Percentiles rank a stretch among this genome's conserved stretches.
These are phyloP conservation scores for Fusarium agapanthi DNA, from an alignment of 2,329 filamentous ascomycete species.

Conservation along the genomic window DNA sequence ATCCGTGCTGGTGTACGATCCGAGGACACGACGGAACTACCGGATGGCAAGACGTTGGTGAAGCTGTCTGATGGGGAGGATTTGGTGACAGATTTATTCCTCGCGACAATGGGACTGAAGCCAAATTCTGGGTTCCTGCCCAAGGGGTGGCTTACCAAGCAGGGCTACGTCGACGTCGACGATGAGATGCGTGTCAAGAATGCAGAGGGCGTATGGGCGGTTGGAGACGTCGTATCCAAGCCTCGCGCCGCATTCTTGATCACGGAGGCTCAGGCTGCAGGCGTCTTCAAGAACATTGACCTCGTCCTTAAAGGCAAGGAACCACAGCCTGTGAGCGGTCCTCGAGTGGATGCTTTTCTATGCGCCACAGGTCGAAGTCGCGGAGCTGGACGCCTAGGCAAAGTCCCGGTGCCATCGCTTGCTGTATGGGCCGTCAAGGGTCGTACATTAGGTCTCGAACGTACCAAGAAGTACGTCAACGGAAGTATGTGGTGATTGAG, in stretches of 20 bases:
- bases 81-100: conserved; percentile 63
- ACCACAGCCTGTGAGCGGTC: conserved; percentile 55
- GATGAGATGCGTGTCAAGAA: conserved; percentile 59
- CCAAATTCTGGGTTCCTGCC: conserved; percentile 66
- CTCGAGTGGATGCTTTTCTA: conserved; percentile 59
- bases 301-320: conserved; percentile 55
- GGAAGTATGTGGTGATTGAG: conserved; percentile 53
- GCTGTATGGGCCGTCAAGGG: conserved; percentile 62
- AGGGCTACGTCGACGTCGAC: conserved; percentile 59
- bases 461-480: conserved; percentile 55
- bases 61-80: conserved; percentile 56
- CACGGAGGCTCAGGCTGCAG: conserved; percentile 65
- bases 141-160: conserved; percentile 52
- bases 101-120: conserved; percentile 63
- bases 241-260: conserved; percentile 66
- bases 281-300: conserved; percentile 64
- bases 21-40: conserved; percentile 42
- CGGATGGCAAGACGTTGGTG: conserved; percentile 59
- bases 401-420: conserved; percentile 59
- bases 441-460: conserved; percentile 57
- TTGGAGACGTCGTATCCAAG: conserved; percentile 62
- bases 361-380: conserved; percentile 60
- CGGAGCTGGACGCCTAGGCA: conserved; percentile 58
- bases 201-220: conserved; percentile 59
- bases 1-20: conserved; percentile 56